phyloP scores from a whole-genome alignment of 75 land plant genomes.

The Ceratopteris richardii region DNA sequence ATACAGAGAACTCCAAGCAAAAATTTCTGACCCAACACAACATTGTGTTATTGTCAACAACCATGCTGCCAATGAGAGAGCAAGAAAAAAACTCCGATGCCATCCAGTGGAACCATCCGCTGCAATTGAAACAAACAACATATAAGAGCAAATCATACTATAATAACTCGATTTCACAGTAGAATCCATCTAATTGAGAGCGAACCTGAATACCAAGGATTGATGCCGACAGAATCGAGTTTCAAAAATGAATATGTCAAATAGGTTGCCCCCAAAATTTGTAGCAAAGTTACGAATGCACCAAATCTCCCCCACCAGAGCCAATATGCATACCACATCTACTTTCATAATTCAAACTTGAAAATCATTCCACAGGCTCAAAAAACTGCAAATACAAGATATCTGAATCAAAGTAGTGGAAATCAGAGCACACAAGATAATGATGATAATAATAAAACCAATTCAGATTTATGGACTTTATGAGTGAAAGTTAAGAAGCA shows the following conservation, averaged over 20 bases:
- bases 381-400: no score
- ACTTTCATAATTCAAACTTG: no score
- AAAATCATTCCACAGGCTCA: no score
- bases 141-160: background rate
- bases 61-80: slow-evolving; percentile 34
- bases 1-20: slow-evolving; percentile 81
- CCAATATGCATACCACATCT: slow-evolving; percentile 69
- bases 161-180: background rate
- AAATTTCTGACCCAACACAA: slow-evolving; percentile 60
- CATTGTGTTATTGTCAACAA: slow-evolving; percentile 52
- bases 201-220: slow-evolving; percentile 40
- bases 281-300: slow-evolving; percentile 40
- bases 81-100: slow-evolving; percentile 32
- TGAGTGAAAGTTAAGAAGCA: no score
- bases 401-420: no score
- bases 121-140: background rate
- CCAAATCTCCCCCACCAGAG: slow-evolving; percentile 79
- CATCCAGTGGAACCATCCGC: slow-evolving; percentile 16
- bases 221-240: slow-evolving; percentile 13
- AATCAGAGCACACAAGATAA: no score
- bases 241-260: slow-evolving; percentile 30
- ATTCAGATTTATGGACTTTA: no score
- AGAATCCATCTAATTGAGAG: background rate
- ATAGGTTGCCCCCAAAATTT: slow-evolving; percentile 47
- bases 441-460: no score